These are phyloP conservation scores for Aspergillus bombycis DNA, from an alignment of 2,329 filamentous ascomycete species.

Conservation along the genomic window DNA sequence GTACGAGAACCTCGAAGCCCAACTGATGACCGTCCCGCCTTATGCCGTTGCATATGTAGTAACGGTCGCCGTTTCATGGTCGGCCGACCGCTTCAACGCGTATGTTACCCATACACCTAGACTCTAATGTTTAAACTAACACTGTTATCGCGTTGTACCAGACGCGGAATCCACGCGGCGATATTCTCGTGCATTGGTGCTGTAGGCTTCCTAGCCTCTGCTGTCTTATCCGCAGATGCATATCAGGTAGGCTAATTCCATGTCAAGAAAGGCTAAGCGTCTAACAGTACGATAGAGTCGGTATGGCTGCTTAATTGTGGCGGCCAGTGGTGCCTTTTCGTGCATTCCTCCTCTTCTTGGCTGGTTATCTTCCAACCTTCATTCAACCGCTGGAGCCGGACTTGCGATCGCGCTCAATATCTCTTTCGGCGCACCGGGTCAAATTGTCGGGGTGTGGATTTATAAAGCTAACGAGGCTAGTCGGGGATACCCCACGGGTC, in stretches of 20 bases:
- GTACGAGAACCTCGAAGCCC: neutral
- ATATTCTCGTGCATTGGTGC: neutral
- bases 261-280: too few species aligned
- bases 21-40: constrained; percentile 7
- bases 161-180: neutral
- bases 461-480: constrained; percentile 67
- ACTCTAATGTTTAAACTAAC: neutral
- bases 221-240: neutral
- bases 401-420: constrained; percentile 73
- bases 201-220: neutral
- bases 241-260: neutral
- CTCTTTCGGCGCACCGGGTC: constrained; percentile 68
- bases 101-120: neutral
- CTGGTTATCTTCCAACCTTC: constrained; percentile 71
- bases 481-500: constrained; percentile 69
- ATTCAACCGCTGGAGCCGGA: constrained; percentile 66
- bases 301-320: constrained; percentile 71
- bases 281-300: constrained; percentile 36
- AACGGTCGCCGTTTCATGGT: neutral
- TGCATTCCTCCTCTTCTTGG: constrained; percentile 71
- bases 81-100: constrained; percentile 6
- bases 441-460: constrained; percentile 75
- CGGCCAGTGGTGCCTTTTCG: constrained; percentile 67
- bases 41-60: constrained; percentile 2
- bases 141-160: neutral